Evolutionary conservation across 495 filamentous ascomycete genomes (phyloP).

Genomic region (Choiromyces venosus): DNA sequence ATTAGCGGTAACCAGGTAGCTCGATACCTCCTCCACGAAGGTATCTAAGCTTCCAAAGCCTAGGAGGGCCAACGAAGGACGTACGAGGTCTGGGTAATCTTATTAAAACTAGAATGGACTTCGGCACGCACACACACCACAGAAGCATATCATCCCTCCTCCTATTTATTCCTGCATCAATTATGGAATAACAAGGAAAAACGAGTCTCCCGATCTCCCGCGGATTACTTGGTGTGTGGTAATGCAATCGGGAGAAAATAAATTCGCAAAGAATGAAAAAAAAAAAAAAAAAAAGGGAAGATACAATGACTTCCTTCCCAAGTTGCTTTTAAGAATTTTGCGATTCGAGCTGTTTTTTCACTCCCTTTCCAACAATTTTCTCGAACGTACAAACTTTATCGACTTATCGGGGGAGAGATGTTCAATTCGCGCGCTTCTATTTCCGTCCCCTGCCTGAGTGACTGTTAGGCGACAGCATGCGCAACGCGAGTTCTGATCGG

Average conservation of each 20-base stretch:
- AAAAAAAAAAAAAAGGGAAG: background rate
- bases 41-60: background rate
- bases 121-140: background rate
- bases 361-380: conserved; percentile 3
- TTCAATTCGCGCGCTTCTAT: background rate
- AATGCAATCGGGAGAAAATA: background rate
- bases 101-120: conserved; percentile 1
- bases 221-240: background rate
- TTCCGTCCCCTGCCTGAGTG: background rate
- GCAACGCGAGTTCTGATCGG: background rate
- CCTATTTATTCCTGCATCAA: background rate
- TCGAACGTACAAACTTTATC: conserved; percentile 1
- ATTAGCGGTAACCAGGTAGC: background rate
- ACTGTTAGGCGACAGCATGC: background rate
- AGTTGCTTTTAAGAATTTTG: background rate
- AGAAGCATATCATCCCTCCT: background rate
- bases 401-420: background rate
- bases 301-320: background rate
- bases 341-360: background rate
- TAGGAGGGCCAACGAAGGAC: background rate
- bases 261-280: background rate
- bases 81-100: background rate
- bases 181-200: background rate
- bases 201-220: background rate
- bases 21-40: background rate